Percentiles rank a stretch among this genome's conserved stretches.
Conservation (phyloP, 2,329 filamentous ascomycete genomes). For the Paecilomyces dactylethromorphus region DNA sequence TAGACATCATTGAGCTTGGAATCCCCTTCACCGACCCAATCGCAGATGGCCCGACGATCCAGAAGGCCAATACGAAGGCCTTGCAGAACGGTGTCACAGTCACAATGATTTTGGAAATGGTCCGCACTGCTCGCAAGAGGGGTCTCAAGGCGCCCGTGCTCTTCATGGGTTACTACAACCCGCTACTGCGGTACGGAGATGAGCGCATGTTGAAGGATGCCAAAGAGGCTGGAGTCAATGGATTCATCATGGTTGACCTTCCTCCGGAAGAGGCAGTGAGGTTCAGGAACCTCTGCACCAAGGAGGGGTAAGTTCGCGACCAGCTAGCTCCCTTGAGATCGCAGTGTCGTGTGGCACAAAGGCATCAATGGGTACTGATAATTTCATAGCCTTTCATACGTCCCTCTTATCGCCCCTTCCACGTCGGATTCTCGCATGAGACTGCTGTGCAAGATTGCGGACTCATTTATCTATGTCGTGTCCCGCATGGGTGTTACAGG, state of each 20-base stretch:
- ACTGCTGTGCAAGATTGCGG: slow-evolving; percentile 89
- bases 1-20: slow-evolving; percentile 91
- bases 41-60: slow-evolving; percentile 94
- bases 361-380: not conserved
- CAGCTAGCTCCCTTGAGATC: not conserved
- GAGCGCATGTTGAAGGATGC: slow-evolving; percentile 80
- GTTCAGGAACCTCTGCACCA: slow-evolving; percentile 78
- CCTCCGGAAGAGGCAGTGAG: slow-evolving; percentile 92
- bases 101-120: slow-evolving; percentile 70
- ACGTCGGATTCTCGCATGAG: slow-evolving; percentile 93
- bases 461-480: slow-evolving; percentile 98
- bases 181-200: slow-evolving; percentile 87
- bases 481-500: slow-evolving; percentile 96
- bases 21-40: slow-evolving; percentile 97
- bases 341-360: not conserved
- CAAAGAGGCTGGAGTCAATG: slow-evolving; percentile 78
- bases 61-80: slow-evolving; percentile 87
- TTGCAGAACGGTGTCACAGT: slow-evolving; percentile 85
- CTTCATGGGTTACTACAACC: slow-evolving; percentile 99
- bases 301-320: slow-evolving; percentile 57
- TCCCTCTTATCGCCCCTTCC: slow-evolving; percentile 91
- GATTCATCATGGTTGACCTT: slow-evolving; percentile 93
- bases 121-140: slow-evolving; percentile 68
- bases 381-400: slow-evolving; percentile 68
- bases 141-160: slow-evolving; percentile 78